These are phyloP conservation scores for Backusella circina DNA, from an alignment of 192 early-diverging fungal species.

Conservation along the genomic window DNA sequence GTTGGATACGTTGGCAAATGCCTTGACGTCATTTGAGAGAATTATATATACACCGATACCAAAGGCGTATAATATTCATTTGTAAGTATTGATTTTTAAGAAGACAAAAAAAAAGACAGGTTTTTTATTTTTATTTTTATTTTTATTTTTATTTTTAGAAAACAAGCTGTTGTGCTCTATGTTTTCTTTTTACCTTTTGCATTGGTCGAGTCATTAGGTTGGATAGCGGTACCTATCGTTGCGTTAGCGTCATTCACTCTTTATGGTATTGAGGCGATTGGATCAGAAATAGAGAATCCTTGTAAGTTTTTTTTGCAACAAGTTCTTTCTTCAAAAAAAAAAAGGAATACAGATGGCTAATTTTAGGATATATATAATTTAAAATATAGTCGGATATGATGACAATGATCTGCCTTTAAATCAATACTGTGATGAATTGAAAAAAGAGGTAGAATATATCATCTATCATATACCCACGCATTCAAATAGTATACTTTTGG, in stretches of 20 bases:
- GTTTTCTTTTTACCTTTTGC: constrained; percentile 62
- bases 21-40: constrained; percentile 64
- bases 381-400: constrained; percentile 46
- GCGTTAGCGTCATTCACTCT: constrained; percentile 64
- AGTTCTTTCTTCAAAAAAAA: not conserved
- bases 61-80: constrained; percentile 63
- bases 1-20: constrained; percentile 52
- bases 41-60: constrained; percentile 69
- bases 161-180: constrained; percentile 62
- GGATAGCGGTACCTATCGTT: constrained; percentile 54
- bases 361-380: not conserved
- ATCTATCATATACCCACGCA: constrained; percentile 35
- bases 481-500: constrained; percentile 15
- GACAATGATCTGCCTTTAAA: constrained; percentile 53
- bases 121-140: constrained; percentile 9
- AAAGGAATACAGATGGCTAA: not conserved
- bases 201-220: constrained; percentile 39
- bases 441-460: constrained; percentile 52
- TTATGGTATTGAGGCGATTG: constrained; percentile 76
- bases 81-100: constrained; percentile 36
- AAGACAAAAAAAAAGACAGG: not conserved
- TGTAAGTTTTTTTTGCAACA: constrained; percentile 30
- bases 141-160: constrained; percentile 25
- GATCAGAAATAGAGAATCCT: constrained; percentile 82
- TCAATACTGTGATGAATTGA: constrained; percentile 49